These are phyloP conservation scores for Amylostereum chailletii DNA, from an alignment of 1,284 basidiomycete species.

Conservation along the genomic window DNA sequence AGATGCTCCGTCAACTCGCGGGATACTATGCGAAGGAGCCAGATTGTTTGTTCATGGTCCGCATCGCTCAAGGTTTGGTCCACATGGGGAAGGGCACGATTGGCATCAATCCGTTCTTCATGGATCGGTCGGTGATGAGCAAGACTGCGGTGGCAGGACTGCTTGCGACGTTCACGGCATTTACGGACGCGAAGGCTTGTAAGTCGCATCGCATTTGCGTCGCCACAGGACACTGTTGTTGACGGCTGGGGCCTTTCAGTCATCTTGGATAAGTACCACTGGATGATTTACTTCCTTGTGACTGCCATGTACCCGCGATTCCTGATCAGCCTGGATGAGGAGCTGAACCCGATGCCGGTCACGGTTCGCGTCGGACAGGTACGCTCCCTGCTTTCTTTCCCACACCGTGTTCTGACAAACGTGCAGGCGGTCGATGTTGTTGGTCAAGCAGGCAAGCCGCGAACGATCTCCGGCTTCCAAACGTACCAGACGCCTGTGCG, in stretches of 20 bases:
- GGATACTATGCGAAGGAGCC: slow-evolving; percentile 98
- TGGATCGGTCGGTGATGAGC: slow-evolving; percentile 86
- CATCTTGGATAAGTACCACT: slow-evolving; percentile 91
- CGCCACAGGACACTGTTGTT: background rate
- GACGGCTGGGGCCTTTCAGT: slow-evolving; percentile 36
- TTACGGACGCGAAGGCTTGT: slow-evolving; percentile 92
- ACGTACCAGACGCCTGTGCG: slow-evolving; percentile 96
- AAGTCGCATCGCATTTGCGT: slow-evolving; percentile 27
- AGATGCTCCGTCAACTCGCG: slow-evolving; percentile 95
- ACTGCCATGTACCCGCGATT: slow-evolving; percentile 98
- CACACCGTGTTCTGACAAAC: slow-evolving; percentile 7
- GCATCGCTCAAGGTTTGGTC: slow-evolving; percentile 92
- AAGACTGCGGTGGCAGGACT: slow-evolving; percentile 89
- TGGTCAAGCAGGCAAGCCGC: slow-evolving; percentile 85
- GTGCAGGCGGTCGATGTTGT: slow-evolving; percentile 79
- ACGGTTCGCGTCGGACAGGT: slow-evolving; percentile 94
- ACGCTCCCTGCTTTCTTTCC: slow-evolving; percentile 13
- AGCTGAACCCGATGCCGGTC: slow-evolving; percentile 77
- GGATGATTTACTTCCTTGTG: slow-evolving; percentile 96
- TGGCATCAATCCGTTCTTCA: slow-evolving; percentile 97
- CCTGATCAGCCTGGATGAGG: slow-evolving; percentile 94
- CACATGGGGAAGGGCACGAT: slow-evolving; percentile 99
- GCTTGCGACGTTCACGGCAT: slow-evolving; percentile 81
- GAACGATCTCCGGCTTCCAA: slow-evolving; percentile 92
- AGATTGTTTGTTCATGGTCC: slow-evolving; percentile 94